These are phyloP conservation scores for Erysimum pusillum DNA, from an alignment of 441 rosid species.

Conservation along the genomic window DNA sequence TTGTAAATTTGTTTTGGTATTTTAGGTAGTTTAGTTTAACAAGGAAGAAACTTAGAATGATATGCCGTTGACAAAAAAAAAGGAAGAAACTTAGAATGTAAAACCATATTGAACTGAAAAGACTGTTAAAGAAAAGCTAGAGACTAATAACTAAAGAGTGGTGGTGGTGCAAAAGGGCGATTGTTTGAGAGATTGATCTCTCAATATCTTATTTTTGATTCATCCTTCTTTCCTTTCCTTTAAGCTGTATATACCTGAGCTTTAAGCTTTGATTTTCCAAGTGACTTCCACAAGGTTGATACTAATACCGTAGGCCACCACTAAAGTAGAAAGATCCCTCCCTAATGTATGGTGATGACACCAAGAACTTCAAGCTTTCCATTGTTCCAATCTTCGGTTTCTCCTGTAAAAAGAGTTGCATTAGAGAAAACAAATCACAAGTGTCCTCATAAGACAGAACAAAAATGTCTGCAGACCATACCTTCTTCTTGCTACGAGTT, in stretches of 20 bases:
- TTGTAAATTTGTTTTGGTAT: too few species aligned
- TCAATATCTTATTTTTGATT: slow-evolving; percentile 25
- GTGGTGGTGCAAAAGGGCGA: slow-evolving; percentile 15
- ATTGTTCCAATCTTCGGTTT: slow-evolving; percentile 91
- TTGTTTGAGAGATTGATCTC: slow-evolving; percentile 27
- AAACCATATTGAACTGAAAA: slow-evolving; percentile 18
- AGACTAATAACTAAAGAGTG: slow-evolving; percentile 1
- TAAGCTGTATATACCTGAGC: slow-evolving; percentile 74
- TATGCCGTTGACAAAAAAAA: too few species aligned
- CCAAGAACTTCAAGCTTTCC: slow-evolving; percentile 97
- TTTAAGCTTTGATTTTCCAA: slow-evolving; percentile 98
- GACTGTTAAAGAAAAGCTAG: slow-evolving; percentile 17
- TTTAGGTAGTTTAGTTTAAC: too few species aligned
- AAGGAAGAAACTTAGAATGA: too few species aligned
- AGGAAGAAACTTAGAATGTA: background rate
- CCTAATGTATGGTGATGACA: slow-evolving; percentile 86
- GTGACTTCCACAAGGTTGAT: slow-evolving; percentile 98
- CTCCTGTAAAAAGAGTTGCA: slow-evolving; percentile 54
- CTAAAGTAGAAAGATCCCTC: slow-evolving; percentile 96
- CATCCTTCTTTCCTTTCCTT: slow-evolving; percentile 10
- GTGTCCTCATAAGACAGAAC: slow-evolving; percentile 10
- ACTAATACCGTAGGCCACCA: slow-evolving; percentile 97
- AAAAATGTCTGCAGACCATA: slow-evolving; percentile 35
- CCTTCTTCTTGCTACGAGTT: slow-evolving; percentile 97
- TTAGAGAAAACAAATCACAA: slow-evolving; percentile 28